Conservation (phyloP, 2,329 filamentous ascomycete species). For the Trichoderma sp. region DNA sequence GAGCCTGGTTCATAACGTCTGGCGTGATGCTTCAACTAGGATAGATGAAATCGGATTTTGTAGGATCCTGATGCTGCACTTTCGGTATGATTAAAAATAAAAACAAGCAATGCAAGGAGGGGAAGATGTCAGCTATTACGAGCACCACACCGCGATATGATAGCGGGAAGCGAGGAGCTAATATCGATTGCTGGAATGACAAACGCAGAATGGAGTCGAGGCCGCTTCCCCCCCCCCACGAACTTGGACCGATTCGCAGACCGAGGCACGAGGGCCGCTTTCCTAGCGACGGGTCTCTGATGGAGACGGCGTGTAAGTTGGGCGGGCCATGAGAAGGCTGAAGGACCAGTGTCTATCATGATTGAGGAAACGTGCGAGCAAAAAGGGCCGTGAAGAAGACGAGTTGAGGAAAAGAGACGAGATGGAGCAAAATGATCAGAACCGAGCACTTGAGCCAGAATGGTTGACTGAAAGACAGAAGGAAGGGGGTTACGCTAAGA, state of each 20-base stretch:
- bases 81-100: neutral
- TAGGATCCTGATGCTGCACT: neutral
- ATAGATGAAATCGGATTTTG: neutral
- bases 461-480: neutral
- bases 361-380: neutral
- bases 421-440: neutral
- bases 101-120: neutral
- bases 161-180: conserved; percentile 12
- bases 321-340: neutral
- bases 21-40: neutral
- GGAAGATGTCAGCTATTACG: neutral
- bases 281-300: neutral
- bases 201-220: conserved; percentile 17
- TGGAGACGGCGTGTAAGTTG: neutral
- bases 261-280: conserved; percentile 8
- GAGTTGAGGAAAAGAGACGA: neutral
- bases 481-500: conserved; percentile 1
- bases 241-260: conserved; percentile 22
- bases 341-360: neutral
- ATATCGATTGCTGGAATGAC: neutral
- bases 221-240: conserved; percentile 8
- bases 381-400: neutral
- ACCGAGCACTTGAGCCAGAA: neutral
- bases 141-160: neutral
- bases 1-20: neutral